Evolutionary conservation across 2,329 filamentous ascomycete species (phyloP).

Genomic region (Zelopaecilomyces penicillatus): DNA sequence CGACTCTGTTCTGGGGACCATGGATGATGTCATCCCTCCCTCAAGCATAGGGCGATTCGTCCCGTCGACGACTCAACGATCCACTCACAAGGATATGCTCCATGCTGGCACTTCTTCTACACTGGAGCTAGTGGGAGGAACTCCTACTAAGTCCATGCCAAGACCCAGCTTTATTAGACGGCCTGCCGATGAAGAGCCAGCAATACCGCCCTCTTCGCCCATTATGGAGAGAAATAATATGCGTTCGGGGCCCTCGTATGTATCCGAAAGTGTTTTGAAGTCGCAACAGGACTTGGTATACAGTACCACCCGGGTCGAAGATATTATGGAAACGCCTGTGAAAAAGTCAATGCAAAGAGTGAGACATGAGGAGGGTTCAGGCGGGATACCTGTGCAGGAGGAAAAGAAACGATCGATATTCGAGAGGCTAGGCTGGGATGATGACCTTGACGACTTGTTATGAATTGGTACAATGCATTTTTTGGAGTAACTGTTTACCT

Average conservation of each 20-base stretch:
- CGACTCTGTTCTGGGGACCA: conserved; percentile 14
- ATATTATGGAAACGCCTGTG: conserved; percentile 31
- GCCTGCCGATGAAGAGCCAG: conserved; percentile 16
- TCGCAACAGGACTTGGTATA: conserved; percentile 8
- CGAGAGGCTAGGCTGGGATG: conserved; percentile 49
- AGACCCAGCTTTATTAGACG: conserved; percentile 22
- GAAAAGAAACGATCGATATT: conserved; percentile 38
- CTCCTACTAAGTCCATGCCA: conserved; percentile 19
- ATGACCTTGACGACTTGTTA: conserved; percentile 43
- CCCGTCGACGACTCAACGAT: conserved; percentile 33
- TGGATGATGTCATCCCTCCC: conserved; percentile 26
- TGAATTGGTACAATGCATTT: conserved; percentile 15
- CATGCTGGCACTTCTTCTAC: conserved; percentile 20
- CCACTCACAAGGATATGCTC: conserved; percentile 22
- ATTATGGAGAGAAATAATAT: conserved; percentile 17
- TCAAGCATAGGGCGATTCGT: conserved; percentile 31
- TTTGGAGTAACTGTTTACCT: not conserved
- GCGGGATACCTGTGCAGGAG: conserved; percentile 9
- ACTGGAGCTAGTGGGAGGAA: conserved; percentile 21
- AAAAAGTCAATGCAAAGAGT: conserved; percentile 21
- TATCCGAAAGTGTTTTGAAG: no score
- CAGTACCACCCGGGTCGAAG: conserved; percentile 10
- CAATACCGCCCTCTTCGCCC: conserved; percentile 29
- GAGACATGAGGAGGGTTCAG: conserved; percentile 11
- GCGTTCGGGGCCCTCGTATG: no score